Percentiles rank a stretch among this genome's conserved stretches.
phyloP scores from a whole-genome alignment of 306 rosid species.

The Prunus armeniaca region DNA sequence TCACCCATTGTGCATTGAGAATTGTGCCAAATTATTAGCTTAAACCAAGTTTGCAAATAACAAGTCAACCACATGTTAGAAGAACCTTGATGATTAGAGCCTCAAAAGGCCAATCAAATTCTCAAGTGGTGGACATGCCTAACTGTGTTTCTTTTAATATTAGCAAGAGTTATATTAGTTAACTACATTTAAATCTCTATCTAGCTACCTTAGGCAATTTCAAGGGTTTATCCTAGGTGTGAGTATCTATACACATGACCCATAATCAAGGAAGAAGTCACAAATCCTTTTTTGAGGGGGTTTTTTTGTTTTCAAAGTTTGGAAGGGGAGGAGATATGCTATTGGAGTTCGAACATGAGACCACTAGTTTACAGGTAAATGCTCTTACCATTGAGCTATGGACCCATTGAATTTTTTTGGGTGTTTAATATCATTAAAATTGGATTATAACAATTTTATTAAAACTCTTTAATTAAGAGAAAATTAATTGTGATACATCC shows the following conservation, averaged over 20 bases:
- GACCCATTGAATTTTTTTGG: neutral
- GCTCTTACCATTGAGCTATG: too few relatives aligned
- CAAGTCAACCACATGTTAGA: conserved; percentile 35
- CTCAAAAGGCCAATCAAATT: conserved; percentile 33
- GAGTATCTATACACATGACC: neutral
- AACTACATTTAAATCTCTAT: neutral
- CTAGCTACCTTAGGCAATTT: conserved; percentile 1
- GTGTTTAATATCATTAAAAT: neutral
- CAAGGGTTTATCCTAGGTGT: neutral
- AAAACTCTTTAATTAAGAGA: neutral
- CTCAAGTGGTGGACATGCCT: conserved; percentile 42
- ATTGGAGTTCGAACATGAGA: too few relatives aligned
- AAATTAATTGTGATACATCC: neutral
- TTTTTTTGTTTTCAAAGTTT: too few relatives aligned
- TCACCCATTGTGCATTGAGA: conserved; percentile 3
- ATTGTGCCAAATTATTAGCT: neutral
- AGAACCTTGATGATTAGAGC: conserved; percentile 48
- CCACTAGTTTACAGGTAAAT: fast-evolving
- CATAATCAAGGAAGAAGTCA: neutral
- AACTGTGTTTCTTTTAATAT: conserved; percentile 9
- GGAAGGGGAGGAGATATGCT: fast-evolving
- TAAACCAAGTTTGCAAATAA: conserved; percentile 11
- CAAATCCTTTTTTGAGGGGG: neutral
- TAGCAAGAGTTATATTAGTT: neutral
- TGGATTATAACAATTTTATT: neutral